Percentiles rank a stretch among this genome's conserved stretches.
phyloP scores from a whole-genome alignment of 2,329 filamentous ascomycete species.

The Ophiocordyceps robertsii region DNA sequence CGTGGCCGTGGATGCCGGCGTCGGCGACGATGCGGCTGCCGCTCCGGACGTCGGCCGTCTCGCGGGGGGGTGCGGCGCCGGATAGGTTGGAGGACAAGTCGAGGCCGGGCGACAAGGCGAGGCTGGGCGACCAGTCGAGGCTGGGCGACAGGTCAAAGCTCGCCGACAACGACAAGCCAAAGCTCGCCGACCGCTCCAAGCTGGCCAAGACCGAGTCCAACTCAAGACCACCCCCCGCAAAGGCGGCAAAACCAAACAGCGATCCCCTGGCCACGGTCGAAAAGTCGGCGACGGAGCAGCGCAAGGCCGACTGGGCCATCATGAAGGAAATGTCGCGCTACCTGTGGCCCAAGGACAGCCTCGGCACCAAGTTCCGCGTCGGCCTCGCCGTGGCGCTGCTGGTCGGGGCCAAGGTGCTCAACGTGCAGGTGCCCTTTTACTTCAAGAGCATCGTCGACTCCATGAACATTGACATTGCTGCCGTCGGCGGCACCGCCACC shows the following conservation, averaged over 20 bases:
- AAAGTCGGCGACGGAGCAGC: slow-evolving; percentile 66
- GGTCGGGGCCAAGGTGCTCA: slow-evolving; percentile 83
- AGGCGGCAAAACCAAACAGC: slow-evolving; percentile 9
- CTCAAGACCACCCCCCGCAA: slow-evolving; percentile 8
- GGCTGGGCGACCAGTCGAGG: not conserved
- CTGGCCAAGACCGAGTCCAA: too few species aligned
- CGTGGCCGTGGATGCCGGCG: not conserved
- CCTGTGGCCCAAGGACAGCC: slow-evolving; percentile 81
- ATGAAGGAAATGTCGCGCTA: slow-evolving; percentile 97
- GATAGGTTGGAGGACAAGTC: not conserved
- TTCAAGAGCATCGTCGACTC: slow-evolving; percentile 97
- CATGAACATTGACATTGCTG: slow-evolving; percentile 91
- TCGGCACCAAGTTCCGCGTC: slow-evolving; percentile 65
- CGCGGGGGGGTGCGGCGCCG: slow-evolving; percentile 8
- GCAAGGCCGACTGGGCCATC: slow-evolving; percentile 95
- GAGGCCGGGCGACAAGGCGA: not conserved
- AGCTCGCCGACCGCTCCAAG: too few species aligned
- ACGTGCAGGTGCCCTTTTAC: slow-evolving; percentile 97
- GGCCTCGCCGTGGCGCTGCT: slow-evolving; percentile 72
- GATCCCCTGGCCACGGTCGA: slow-evolving; percentile 20
- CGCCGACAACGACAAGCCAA: not conserved
- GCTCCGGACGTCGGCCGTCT: slow-evolving; percentile 18
- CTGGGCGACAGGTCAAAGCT: not conserved
- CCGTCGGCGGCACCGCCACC: slow-evolving; percentile 74
- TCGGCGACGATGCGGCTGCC: not conserved